These are phyloP conservation scores for Penicillium sp. DNA, from an alignment of 2,329 filamentous ascomycete genomes.

Conservation along the genomic window DNA sequence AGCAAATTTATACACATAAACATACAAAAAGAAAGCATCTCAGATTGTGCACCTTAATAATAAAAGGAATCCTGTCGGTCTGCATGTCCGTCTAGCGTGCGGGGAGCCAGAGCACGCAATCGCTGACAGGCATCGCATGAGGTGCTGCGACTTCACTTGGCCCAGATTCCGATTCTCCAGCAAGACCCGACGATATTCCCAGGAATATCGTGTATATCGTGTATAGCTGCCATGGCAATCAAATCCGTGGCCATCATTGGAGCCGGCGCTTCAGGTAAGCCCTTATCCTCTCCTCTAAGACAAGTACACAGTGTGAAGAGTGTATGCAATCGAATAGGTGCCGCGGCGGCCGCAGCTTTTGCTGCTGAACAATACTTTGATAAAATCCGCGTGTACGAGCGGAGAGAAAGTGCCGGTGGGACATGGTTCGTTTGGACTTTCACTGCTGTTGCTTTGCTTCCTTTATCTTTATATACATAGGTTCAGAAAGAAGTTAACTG, in stretches of 20 bases:
- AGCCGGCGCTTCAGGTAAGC: constrained; percentile 27
- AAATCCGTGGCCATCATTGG: constrained; percentile 28
- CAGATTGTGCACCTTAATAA: no score
- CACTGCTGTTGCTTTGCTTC: background rate
- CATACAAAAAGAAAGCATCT: no score
- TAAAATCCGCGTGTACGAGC: constrained; percentile 32
- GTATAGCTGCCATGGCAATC: constrained; percentile 1
- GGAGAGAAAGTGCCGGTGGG: constrained; percentile 30
- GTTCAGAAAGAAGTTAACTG: background rate
- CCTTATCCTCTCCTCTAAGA: background rate
- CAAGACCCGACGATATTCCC: background rate
- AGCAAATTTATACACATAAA: no score
- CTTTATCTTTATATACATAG: background rate
- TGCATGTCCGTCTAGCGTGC: background rate
- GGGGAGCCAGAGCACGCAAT: constrained; percentile 6
- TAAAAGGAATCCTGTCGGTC: no score
- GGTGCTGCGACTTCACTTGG: background rate
- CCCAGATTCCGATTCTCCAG: background rate
- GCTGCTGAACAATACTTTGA: constrained; percentile 31
- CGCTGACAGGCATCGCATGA: background rate
- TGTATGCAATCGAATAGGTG: constrained; percentile 8
- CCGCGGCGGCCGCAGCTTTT: constrained; percentile 31
- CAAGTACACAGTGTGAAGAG: background rate
- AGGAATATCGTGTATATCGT: background rate
- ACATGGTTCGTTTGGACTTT: constrained; percentile 25